Conservation (phyloP, 257 asterid genomes). For the Solanum peruvianum region DNA sequence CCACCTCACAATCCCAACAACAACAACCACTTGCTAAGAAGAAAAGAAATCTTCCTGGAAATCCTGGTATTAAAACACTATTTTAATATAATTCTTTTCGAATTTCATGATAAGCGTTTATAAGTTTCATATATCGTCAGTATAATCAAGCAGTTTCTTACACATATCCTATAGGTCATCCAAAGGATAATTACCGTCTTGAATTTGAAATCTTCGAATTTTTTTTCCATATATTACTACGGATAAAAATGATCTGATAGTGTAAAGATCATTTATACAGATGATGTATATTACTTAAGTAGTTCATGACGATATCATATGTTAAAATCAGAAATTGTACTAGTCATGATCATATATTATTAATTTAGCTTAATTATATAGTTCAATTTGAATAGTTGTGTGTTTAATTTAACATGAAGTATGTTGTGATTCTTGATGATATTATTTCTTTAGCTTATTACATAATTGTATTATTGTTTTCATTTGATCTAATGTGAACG, state of each 20-base stretch:
- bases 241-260: background rate
- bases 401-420: background rate
- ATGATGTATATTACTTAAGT: background rate
- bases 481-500: background rate
- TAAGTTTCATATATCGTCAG: background rate
- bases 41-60: constrained; percentile 38
- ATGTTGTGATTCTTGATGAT: background rate
- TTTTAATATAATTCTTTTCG: background rate
- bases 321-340: background rate
- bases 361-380: background rate
- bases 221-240: background rate
- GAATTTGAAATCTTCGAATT: no score
- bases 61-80: constrained; percentile 14
- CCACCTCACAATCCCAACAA: constrained; percentile 14
- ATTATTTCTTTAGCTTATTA: background rate
- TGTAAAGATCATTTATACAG: background rate
- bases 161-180: background rate
- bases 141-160: background rate
- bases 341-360: background rate
- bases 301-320: background rate
- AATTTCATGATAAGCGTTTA: background rate
- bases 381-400: background rate
- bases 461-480: background rate
- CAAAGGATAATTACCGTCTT: background rate
- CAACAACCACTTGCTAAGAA: constrained; percentile 18